A percentile compares a stretch with the other conserved stretches of the same genome.
These are phyloP conservation scores for Brachypodium distachyon DNA, from an alignment of 202 grass and related monocot genomes.

Conservation along the genomic window DNA sequence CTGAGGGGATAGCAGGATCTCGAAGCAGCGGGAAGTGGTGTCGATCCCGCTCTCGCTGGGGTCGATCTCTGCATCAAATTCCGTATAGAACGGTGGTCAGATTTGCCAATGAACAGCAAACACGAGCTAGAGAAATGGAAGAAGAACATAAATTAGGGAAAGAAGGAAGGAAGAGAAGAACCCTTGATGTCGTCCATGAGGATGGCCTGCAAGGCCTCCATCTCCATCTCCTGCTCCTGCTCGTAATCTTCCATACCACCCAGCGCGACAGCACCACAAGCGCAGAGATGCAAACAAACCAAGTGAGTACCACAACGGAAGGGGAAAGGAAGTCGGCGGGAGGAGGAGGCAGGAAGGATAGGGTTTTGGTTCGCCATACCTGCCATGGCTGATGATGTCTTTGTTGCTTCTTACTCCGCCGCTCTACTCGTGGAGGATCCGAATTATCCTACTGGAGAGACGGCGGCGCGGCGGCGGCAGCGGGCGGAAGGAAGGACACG, in stretches of 20 bases:
- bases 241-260: conserved; percentile 41
- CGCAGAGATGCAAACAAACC: neutral
- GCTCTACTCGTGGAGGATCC: neutral
- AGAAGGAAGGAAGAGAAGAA: neutral
- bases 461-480: neutral
- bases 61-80: conserved; percentile 67
- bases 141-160: neutral
- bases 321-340: neutral
- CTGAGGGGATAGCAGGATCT: conserved; percentile 80
- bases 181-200: conserved; percentile 96
- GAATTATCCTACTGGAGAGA: neutral
- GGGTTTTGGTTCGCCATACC: conserved; percentile 35
- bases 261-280: neutral
- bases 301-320: conserved; percentile 16
- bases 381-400: conserved; percentile 32
- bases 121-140: neutral
- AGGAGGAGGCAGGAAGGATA: neutral
- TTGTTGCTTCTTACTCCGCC: neutral
- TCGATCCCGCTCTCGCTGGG: conserved; percentile 65
- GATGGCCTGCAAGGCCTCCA: conserved; percentile 92
- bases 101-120: neutral
- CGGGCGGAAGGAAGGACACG: too few relatives aligned
- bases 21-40: conserved; percentile 70
- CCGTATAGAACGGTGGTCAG: neutral
- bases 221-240: conserved; percentile 99